Percentiles rank a stretch among this genome's conserved stretches.
phyloP scores from a whole-genome alignment of 805 yeast species.

The Blastobotrys chiropterorum region DNA sequence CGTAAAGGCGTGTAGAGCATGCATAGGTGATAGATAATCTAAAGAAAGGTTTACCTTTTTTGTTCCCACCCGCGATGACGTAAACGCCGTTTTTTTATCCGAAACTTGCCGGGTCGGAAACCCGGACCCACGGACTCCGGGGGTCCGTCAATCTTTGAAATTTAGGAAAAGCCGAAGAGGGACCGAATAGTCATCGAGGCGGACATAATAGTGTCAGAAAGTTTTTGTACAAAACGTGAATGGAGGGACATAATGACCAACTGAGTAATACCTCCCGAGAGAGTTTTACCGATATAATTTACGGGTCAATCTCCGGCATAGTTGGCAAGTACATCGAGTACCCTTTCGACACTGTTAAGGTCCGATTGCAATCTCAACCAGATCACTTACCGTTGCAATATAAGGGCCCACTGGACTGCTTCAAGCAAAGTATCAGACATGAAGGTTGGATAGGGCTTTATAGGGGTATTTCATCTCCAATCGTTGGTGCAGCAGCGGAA shows the following conservation, averaged over 20 bases:
- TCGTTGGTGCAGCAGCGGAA: slow-evolving; percentile 86
- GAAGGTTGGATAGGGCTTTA: slow-evolving; percentile 82
- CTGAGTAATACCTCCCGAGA: not conserved
- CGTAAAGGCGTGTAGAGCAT: not conserved
- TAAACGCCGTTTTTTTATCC: too few relatives aligned
- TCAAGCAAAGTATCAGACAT: slow-evolving; percentile 48
- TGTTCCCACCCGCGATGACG: too few relatives aligned
- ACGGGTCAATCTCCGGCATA: slow-evolving; percentile 59
- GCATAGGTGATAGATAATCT: too few relatives aligned
- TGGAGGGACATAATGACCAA: not conserved
- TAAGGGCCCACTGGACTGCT: slow-evolving; percentile 59
- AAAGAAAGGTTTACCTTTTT: too few relatives aligned
- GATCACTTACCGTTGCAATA: slow-evolving; percentile 41
- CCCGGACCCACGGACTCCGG: too few relatives aligned
- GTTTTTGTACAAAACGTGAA: not conserved
- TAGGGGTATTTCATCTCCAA: slow-evolving; percentile 71
- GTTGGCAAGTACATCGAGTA: slow-evolving; percentile 79
- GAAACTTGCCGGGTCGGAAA: too few relatives aligned
- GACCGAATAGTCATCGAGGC: not conserved
- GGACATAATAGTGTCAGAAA: not conserved
- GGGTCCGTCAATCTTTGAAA: not conserved
- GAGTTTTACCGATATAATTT: slow-evolving; percentile 23
- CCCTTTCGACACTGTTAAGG: slow-evolving; percentile 92
- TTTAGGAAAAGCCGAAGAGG: not conserved
- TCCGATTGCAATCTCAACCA: slow-evolving; percentile 75